Base-by-base conservation (phyloP, 2,329 filamentous ascomycete species). In the Botrytis galanthina region DNA sequence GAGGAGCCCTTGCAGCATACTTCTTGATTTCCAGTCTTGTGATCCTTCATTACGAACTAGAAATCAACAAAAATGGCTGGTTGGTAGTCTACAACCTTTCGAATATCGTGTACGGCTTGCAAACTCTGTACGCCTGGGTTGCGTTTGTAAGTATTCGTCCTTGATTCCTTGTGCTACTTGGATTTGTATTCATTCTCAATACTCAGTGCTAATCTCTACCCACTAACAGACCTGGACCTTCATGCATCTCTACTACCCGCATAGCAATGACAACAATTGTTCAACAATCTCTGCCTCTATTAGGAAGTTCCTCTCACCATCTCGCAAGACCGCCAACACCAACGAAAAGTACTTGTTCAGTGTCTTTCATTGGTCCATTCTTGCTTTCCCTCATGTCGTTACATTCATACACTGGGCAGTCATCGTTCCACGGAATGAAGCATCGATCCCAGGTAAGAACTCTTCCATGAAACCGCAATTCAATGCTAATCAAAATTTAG, bases 201-300 rank as follows among this genome's bases (percentile, higher is more conserved):
- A 46, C 9, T 20, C 32, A 32, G 35, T 35, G 32, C 66, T 57
- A 37, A 73, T 26, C 22, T n/a, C 29, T 37, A n/a, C 5, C 7
- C 18, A 26, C 29, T 29, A n/a, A 37, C 72, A 81, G 80, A 75
- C 70, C n/a, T 81, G 80, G 80, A 80, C 80, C 32, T 78, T 76
- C 73, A 80, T 81, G 78, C 80, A 81, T 64, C 76, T 81, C n/a
- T 73, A 80, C 61, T 80, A 80, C 71, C 79, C 78, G 64, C 77
- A 79, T 59, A 76, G 78, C 51, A 74, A 79, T 29, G 75, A 71
- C 39, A 76, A 71, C 14, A 76, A 76, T 37, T 63, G 62, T 39
- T 74, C 57, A 51, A 70, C 74, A 5, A 6, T 35, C 9, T 69
- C 75, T 9, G 75, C 75, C 39, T 66, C 48, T 16, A 10, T 78